Percentiles rank a stretch among this genome's conserved stretches.
phyloP scores from a whole-genome alignment of 1,284 basidiomycete species.

The Hypsizygus ulmarius region DNA sequence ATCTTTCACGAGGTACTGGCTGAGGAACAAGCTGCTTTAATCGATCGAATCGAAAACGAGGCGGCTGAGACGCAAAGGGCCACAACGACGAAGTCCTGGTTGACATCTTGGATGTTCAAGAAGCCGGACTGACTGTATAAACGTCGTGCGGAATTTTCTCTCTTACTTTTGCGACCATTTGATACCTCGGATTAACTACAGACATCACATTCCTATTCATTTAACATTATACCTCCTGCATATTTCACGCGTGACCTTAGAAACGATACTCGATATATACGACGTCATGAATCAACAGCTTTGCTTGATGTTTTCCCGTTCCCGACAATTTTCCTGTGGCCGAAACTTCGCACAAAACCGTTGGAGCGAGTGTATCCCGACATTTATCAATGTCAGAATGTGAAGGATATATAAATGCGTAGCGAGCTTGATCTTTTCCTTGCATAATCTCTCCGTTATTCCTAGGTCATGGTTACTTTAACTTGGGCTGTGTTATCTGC shows the following conservation, averaged over 20 bases:
- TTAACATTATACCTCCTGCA: conserved; percentile 22
- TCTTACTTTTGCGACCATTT: conserved; percentile 26
- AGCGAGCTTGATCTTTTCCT: neutral
- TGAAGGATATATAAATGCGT: conserved; percentile 10
- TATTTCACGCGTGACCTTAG: conserved; percentile 18
- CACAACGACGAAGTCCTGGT: conserved; percentile 49
- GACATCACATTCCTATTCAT: conserved; percentile 21
- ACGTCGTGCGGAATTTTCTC: conserved; percentile 23
- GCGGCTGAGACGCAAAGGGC: conserved; percentile 48
- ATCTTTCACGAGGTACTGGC: conserved; percentile 64
- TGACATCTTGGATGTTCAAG: conserved; percentile 63
- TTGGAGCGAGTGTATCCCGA: conserved; percentile 34
- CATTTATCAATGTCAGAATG: conserved; percentile 24
- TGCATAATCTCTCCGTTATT: neutral
- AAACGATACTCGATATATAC: conserved; percentile 14
- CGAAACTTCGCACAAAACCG: conserved; percentile 20
- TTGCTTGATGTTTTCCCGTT: conserved; percentile 26
- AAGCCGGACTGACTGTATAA: conserved; percentile 26
- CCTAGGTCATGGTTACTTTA: conserved; percentile 27
- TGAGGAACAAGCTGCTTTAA: conserved; percentile 59
- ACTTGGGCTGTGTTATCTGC: conserved; percentile 29
- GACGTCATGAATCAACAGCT: conserved; percentile 6
- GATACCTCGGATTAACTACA: conserved; percentile 37
- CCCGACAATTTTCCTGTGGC: conserved; percentile 36
- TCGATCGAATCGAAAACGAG: conserved; percentile 52